Base-by-base conservation (phyloP, 768 basidiomycete genomes). In the Kwoniella dejecticola region DNA sequence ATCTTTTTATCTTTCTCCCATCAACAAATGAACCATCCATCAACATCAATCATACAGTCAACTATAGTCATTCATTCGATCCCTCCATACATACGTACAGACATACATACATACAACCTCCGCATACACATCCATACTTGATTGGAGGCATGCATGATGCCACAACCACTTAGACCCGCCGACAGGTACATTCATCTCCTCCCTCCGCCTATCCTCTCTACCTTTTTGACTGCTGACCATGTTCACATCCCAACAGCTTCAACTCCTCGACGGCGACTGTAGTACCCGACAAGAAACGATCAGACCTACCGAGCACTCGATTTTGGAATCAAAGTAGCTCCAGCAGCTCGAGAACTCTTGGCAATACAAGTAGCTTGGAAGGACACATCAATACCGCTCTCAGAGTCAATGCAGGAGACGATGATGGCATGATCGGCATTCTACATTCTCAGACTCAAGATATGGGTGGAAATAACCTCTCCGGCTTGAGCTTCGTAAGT, bases 261-360 rank as follows among this genome's bases (percentile, higher is more conserved):
- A 66, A 66, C 60, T 66, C 64, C 26, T 66, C 64, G 12, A 56
- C 55, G 19, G 60, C 64, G 4, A 66, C 64, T 26, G 59, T 66
- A 29, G 56, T 66, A 10, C 64, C 64, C 33, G 64, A 66, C 30
- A 52, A 49, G 17, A 31, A 46, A 33, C 42, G 41, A 15, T 15
- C 33, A n/a, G 44, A 56, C 23, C 30, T 45, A 31, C n/a, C 21
- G 6, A 56, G 30, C 48, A 54, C 11, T 23, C 60, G 52, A 26
- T 45, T 44, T 13, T 31, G 40, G 19, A 33, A 33, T 13, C 30
- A 38, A 27, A 23, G 30, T 7, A 41, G 21, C 24, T 15, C 27
- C 23, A 19, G 41, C 19, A 44, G 12, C 19, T 24, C 48, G 0
- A 49, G 61, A 44, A 29, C 36, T 50, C 61, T 56, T 13, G 61